phyloP scores from a whole-genome alignment of 2,329 filamentous ascomycete genomes.

The Penicillium janthinellum region DNA sequence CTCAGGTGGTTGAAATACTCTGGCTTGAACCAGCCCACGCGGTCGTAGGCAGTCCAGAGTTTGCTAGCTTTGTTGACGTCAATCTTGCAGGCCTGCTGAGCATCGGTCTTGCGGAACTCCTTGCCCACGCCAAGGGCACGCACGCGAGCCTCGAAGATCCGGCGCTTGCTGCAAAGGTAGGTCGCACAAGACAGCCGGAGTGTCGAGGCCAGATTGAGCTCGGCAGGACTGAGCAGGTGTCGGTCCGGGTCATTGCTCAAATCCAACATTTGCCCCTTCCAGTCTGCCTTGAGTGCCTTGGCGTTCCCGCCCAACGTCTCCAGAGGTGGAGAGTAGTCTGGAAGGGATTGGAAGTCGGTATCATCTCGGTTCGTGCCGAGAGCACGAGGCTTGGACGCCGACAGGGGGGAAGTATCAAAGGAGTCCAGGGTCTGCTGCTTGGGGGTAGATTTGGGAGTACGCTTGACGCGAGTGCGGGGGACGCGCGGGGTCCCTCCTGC shows the following conservation, averaged over 20 bases:
- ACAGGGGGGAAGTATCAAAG: constrained; percentile 37
- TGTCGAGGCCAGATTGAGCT: constrained; percentile 73
- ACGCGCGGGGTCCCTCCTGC: constrained; percentile 30
- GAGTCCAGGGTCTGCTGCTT: constrained; percentile 42
- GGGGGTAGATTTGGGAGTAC: constrained; percentile 45
- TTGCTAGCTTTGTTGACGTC: constrained; percentile 97
- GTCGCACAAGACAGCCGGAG: constrained; percentile 83
- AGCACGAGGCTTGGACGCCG: constrained; percentile 46
- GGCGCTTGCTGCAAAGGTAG: constrained; percentile 89
- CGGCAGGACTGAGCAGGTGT: constrained; percentile 73
- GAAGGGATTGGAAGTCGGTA: constrained; percentile 72
- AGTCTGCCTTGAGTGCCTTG: constrained; percentile 79
- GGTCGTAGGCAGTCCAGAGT: constrained; percentile 85
- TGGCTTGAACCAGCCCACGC: constrained; percentile 76
- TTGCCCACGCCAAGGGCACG: constrained; percentile 68
- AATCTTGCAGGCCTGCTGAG: constrained; percentile 95
- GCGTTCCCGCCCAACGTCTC: constrained; percentile 65
- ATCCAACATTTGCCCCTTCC: constrained; percentile 80
- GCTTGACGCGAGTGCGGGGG: constrained; percentile 39
- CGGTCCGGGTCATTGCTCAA: constrained; percentile 71
- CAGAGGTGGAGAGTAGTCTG: constrained; percentile 71
- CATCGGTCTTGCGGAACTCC: constrained; percentile 92
- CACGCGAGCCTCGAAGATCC: constrained; percentile 79
- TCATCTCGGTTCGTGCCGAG: constrained; percentile 72
- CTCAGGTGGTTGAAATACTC: constrained; percentile 50